These are phyloP conservation scores for Cercospora sp. DNA, from an alignment of 2,329 filamentous ascomycete species.

Conservation along the genomic window DNA sequence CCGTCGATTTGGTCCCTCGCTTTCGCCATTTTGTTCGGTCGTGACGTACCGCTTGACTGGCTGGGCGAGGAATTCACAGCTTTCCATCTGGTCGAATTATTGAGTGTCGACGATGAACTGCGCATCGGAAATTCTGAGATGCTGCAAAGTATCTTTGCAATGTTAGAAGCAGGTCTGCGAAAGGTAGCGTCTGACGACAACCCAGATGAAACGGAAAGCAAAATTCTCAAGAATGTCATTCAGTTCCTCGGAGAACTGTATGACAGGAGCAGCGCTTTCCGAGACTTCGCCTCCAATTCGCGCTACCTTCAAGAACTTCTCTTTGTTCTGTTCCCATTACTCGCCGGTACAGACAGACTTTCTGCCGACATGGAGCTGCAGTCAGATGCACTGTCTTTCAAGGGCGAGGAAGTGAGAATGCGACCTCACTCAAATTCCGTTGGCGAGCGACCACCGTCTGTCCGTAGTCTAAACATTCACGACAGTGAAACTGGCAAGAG, in stretches of 20 bases:
- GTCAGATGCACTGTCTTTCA: constrained; percentile 78
- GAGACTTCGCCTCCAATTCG: constrained; percentile 77
- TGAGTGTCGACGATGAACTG: constrained; percentile 59
- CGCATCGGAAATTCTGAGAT: constrained; percentile 75
- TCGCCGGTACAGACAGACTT: constrained; percentile 83
- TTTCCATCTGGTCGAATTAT: constrained; percentile 71
- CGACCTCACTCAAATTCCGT: constrained; percentile 67
- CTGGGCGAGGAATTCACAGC: constrained; percentile 73
- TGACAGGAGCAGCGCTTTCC: constrained; percentile 71
- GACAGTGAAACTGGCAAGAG: constrained; percentile 52
- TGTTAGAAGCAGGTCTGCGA: constrained; percentile 84
- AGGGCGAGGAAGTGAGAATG: constrained; percentile 81
- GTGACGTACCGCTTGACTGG: constrained; percentile 72
- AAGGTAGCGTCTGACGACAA: constrained; percentile 64
- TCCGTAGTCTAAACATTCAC: constrained; percentile 64
- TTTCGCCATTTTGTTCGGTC: constrained; percentile 84
- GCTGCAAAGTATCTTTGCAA: constrained; percentile 74
- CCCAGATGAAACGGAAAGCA: constrained; percentile 48
- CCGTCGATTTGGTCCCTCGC: constrained; percentile 83
- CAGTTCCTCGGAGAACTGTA: constrained; percentile 80
- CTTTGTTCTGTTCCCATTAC: constrained; percentile 78
- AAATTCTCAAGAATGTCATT: constrained; percentile 72
- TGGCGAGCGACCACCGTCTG: constrained; percentile 62
- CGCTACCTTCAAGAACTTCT: constrained; percentile 80
- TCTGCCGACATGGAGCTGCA: constrained; percentile 84